Base-by-base conservation (phyloP, 2,329 filamentous ascomycete genomes). In the Aspergillus pseudonomiae region DNA sequence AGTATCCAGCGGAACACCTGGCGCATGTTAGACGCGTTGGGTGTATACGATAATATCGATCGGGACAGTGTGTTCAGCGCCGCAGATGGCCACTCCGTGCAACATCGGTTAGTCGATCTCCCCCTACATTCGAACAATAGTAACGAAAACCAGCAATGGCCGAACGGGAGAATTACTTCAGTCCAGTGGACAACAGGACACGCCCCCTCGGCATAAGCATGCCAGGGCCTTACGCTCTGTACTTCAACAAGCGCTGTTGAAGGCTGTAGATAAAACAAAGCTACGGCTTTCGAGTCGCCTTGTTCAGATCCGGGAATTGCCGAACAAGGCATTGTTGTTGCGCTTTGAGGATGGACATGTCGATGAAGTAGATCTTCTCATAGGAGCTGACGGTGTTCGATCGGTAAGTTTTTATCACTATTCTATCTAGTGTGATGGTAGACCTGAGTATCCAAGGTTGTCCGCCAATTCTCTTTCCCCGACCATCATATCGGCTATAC, bases 371-470 rank as follows among this genome's bases (percentile, higher is more conserved):
- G 65, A 65, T 16, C 57, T 67, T 2, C 52, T 65, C 2, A 59
- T 67, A 9, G 65, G 65, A 2, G 63, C 65, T 6, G 65, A 65
- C 34, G 65, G 65, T 6, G 62, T 67, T n/a, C 57, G 63, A 36
- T 67, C 65, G 12, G 59, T 64, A 4, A 64, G 55, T 26, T 2
- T 2, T 4, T 7, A 6, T 26, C 11, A 41, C 10, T 0, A 26
- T 2, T 32, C n/a, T 12, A 12, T 14, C 6, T 10, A 9, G 5
- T 1, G n/a, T 2, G 7, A 0, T 1, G 0, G 16, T 24, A 10
- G 1, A 36, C 0, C 28, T 36, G 16, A 36, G 11, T 4, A 3
- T 3, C 10, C 4, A 32, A 64, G 62, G 55, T 59, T 2, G 65
- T 67, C 41, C 63, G 63, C 5, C 59, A 60, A 39, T 65, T 62